A percentile compares a stretch with the other conserved stretches of the same genome.
These are phyloP conservation scores for Dysphania ambrosioides DNA, from an alignment of 148 eudicot species.

Conservation along the genomic window DNA sequence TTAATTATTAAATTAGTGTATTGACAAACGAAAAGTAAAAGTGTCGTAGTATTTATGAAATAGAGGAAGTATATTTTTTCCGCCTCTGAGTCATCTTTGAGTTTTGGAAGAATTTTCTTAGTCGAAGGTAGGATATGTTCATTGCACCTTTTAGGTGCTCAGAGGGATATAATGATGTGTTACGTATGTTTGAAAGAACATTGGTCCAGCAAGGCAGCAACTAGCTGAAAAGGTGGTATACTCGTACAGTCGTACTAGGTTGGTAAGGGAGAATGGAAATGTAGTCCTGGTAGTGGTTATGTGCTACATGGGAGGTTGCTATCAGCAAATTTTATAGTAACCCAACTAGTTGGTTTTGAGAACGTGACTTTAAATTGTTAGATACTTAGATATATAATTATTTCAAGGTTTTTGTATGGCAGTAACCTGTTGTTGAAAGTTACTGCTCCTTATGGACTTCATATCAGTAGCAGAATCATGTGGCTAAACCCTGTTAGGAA, in stretches of 20 bases:
- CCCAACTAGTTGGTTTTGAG: constrained; percentile 3
- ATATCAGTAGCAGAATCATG: constrained; percentile 8
- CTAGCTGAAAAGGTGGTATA: not conserved
- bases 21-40: no score
- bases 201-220: not conserved
- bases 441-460: not conserved
- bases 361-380: not conserved
- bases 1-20: no score
- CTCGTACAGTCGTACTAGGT: constrained; percentile 6
- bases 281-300: not conserved
- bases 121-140: not conserved
- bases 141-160: not conserved
- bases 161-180: not conserved
- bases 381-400: not conserved
- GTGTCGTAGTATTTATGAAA: no score
- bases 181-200: not conserved
- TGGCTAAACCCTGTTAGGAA: not conserved
- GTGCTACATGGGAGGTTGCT: not conserved
- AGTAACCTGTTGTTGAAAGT: not conserved
- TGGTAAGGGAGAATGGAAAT: not conserved
- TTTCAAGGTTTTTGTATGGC: not conserved
- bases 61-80: no score
- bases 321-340: not conserved
- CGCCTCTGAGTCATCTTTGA: not conserved
- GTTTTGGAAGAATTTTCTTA: not conserved